phyloP scores from a whole-genome alignment of 2,329 filamentous ascomycete species.

The Apiospora pterosperma region DNA sequence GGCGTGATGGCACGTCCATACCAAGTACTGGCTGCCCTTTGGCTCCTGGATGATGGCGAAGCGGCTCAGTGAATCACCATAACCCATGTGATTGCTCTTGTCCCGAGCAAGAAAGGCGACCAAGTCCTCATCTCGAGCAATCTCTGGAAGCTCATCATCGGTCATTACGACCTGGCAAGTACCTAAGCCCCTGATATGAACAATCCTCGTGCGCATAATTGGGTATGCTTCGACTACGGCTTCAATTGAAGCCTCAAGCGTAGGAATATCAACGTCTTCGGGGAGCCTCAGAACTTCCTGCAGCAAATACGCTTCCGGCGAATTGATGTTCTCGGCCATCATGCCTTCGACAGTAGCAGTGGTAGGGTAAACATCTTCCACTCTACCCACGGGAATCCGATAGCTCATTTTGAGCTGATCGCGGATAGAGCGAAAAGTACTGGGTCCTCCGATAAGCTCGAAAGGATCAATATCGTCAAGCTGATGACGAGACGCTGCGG shows the following conservation, averaged over 20 bases:
- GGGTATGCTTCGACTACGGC: neutral
- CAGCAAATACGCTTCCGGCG: neutral
- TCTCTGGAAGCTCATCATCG: neutral
- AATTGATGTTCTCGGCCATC: neutral
- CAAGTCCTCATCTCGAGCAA: neutral
- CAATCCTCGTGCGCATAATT: neutral
- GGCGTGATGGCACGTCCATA: neutral
- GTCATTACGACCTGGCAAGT: neutral
- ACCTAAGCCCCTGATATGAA: neutral
- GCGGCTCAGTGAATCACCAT: neutral
- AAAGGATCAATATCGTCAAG: slow-evolving; percentile 3
- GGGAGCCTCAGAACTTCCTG: neutral
- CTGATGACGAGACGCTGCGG: neutral
- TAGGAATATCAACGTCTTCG: neutral
- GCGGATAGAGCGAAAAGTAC: slow-evolving; percentile 3
- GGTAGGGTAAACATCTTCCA: neutral
- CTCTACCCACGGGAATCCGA: slow-evolving; percentile 1
- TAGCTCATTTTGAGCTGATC: slow-evolving; percentile 4
- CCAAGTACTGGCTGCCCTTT: neutral
- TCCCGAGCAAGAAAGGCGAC: neutral
- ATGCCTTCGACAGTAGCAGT: neutral
- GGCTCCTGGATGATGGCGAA: neutral
- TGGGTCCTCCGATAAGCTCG: slow-evolving; percentile 7
- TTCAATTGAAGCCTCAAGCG: neutral
- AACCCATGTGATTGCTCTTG: neutral